These are phyloP conservation scores for Apiotrichum gracile DNA, from an alignment of 1,284 basidiomycete species.

Conservation along the genomic window DNA sequence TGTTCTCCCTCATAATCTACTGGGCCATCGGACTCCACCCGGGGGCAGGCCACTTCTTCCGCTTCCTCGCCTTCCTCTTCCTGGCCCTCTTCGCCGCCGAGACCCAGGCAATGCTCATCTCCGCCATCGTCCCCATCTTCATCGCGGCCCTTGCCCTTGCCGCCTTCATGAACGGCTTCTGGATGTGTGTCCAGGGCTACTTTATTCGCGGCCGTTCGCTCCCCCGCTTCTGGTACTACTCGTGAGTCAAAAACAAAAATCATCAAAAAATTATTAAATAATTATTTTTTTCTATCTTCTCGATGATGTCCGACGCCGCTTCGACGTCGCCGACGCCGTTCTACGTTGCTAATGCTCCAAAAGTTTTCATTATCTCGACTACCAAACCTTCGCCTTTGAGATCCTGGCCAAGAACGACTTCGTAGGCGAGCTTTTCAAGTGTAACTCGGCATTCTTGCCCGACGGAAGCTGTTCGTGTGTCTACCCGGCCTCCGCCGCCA, in stretches of 20 bases:
- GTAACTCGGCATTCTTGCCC: slow-evolving; percentile 25
- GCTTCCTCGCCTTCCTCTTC: slow-evolving; percentile 56
- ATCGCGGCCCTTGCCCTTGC: slow-evolving; percentile 58
- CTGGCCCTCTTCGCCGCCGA: slow-evolving; percentile 58
- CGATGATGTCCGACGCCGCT: neutral
- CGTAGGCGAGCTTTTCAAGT: slow-evolving; percentile 51
- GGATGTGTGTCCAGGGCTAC: slow-evolving; percentile 52
- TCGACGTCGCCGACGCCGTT: too few relatives aligned
- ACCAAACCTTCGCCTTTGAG: slow-evolving; percentile 50
- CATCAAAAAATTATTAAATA: too few relatives aligned
- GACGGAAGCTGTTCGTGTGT: slow-evolving; percentile 9
- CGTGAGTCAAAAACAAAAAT: too few relatives aligned
- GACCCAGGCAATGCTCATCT: slow-evolving; percentile 54
- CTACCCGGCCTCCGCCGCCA: slow-evolving; percentile 15
- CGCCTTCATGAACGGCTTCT: slow-evolving; percentile 58
- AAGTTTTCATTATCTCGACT: slow-evolving; percentile 36
- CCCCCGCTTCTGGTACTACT: slow-evolving; percentile 15
- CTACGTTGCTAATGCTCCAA: neutral
- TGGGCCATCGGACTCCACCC: slow-evolving; percentile 20
- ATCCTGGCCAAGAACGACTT: slow-evolving; percentile 53
- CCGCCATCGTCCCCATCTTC: slow-evolving; percentile 56
- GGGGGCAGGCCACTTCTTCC: slow-evolving; percentile 50
- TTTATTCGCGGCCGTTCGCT: slow-evolving; percentile 13
- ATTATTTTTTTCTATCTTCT: neutral
- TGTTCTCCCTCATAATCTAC: slow-evolving; percentile 31